Base-by-base conservation (phyloP, 1,284 basidiomycete species). In the Termitomyces sp. region DNA sequence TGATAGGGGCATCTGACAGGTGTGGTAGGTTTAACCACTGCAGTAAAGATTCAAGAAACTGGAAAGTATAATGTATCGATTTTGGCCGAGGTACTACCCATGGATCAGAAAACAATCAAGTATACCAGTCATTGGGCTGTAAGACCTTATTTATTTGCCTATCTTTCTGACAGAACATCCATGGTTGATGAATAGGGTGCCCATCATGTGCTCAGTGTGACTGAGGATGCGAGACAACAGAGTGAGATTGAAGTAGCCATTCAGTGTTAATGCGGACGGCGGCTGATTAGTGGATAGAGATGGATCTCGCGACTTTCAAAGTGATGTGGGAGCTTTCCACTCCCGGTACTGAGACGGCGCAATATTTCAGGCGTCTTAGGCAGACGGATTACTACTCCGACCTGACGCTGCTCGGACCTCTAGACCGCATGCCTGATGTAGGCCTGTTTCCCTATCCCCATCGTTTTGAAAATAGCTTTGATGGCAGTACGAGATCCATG, bases 101-200 rank as follows among this genome's bases (percentile, higher is more conserved):
- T 71, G 21, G 83, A 86, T 62, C 68, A 76, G 0, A 81, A 82
- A 63, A 74, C 69, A 9, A 78, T 79, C 60, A 61, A 53, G 41
- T 87, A 84, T 61, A 84, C 85, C 1, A 85, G 83, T 62, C 76
- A 77, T n/a, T 87, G 85, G 85, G 85, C 84, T 17, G 84, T 84
- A 59, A 63, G 82, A 40, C 61, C 41, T 13, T 24, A 21, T 41
- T 12, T 8, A 42, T 39, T 28, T 63, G 34, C 34, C 15, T 31
- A 10, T 36, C 24, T 21, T n/a, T n/a, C 4, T 28, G 26, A 19
- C 9, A 7, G n/a, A 38, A 12, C 15, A 17, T 19, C 39, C 34
- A 48, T 17, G 26, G 46, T 33, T 40, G 34, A 30, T 34, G 15
- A 43, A 13, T 26, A 64, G 63, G 63, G 63, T 43, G 63, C 63